Evolutionary conservation across 768 basidiomycete species (phyloP).

Genomic region (Hortiboletus campestris): DNA sequence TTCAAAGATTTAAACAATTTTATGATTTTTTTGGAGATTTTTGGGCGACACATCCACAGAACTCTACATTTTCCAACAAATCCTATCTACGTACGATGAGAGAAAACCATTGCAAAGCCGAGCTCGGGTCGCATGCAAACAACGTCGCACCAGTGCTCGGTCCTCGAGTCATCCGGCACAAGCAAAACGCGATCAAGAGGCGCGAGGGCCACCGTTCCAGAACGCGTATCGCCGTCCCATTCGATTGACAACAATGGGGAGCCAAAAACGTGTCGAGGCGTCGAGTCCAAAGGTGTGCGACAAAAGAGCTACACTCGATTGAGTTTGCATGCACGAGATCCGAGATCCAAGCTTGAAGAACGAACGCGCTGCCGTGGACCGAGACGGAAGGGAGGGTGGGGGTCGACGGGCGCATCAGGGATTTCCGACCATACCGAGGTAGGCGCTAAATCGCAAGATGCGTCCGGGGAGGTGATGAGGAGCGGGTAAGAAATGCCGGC

Average conservation of each 20-base stretch:
- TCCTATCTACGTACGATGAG: neutral
- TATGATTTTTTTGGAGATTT: neutral
- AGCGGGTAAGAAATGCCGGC: neutral
- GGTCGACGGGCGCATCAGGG: conserved; percentile 3
- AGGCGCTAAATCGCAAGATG: conserved; percentile 4
- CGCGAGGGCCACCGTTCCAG: neutral
- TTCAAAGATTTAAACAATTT: neutral
- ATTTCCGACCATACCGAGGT: conserved; percentile 8
- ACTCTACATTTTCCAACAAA: neutral
- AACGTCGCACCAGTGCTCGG: neutral
- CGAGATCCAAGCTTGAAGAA: neutral
- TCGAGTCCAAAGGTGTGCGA: neutral
- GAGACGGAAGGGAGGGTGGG: neutral
- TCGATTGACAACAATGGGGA: neutral
- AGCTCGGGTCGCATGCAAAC: neutral
- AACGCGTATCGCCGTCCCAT: neutral
- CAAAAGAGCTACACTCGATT: neutral
- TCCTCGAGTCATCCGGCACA: neutral
- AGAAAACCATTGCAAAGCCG: neutral
- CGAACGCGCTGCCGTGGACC: neutral
- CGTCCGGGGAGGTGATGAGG: neutral
- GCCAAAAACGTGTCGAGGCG: neutral
- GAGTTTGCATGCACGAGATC: neutral
- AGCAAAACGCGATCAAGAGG: neutral
- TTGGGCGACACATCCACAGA: neutral